A percentile compares a stretch with the other conserved stretches of the same genome.
Conservation (phyloP, 768 basidiomycete species). For the Tricholoma hemisulphureum region DNA sequence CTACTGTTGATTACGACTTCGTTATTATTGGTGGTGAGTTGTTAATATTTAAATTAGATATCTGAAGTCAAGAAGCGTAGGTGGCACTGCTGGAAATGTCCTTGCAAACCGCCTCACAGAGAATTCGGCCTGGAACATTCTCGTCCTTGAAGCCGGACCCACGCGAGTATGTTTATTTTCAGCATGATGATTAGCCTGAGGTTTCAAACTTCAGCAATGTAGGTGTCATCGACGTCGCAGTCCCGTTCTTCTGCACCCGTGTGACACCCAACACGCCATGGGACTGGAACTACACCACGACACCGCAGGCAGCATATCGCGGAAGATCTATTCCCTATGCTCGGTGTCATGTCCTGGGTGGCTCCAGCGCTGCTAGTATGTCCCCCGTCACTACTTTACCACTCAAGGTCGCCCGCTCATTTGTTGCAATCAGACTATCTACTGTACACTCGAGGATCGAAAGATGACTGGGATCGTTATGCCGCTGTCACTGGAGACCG, state of each 20-base stretch:
- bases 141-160: constrained; percentile 22
- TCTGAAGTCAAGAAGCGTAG: neutral
- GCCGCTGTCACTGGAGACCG: constrained; percentile 27
- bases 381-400: neutral
- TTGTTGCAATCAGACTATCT: constrained; percentile 23
- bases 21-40: neutral
- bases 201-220: constrained; percentile 5
- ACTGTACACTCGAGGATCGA: constrained; percentile 31
- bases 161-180: neutral
- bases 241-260: constrained; percentile 16
- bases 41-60: neutral
- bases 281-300: constrained; percentile 33
- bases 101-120: constrained; percentile 24
- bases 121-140: constrained; percentile 10
- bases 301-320: constrained; percentile 24
- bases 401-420: neutral
- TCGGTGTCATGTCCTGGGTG: constrained; percentile 30
- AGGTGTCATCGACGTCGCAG: constrained; percentile 6
- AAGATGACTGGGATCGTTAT: constrained; percentile 31
- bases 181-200: neutral
- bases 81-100: constrained; percentile 21
- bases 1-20: neutral
- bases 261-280: constrained; percentile 16
- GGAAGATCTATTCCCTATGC: constrained; percentile 21
- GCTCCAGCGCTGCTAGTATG: constrained; percentile 29